Percentiles rank a stretch among this genome's conserved stretches.
Evolutionary conservation across 768 basidiomycete genomes (phyloP).

Genomic region (Dendrothele bispora): DNA sequence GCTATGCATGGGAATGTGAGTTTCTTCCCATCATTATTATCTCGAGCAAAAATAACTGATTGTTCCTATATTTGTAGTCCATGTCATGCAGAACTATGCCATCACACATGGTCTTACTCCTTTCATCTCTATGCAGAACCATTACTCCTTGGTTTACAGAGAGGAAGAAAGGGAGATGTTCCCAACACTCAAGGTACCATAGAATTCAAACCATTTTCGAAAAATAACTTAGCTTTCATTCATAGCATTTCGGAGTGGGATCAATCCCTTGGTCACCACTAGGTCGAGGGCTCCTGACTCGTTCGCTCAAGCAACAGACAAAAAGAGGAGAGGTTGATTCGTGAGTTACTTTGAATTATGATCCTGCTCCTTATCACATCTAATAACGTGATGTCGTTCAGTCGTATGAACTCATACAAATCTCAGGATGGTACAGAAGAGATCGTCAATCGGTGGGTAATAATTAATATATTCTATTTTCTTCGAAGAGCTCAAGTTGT

Average conservation of each 20-base stretch:
- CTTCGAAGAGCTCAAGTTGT: too few species aligned
- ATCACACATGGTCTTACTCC: conserved; percentile 55
- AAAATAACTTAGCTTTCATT: background rate
- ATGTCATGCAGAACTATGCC: conserved; percentile 63
- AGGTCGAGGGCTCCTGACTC: conserved; percentile 49
- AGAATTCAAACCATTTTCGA: too few species aligned
- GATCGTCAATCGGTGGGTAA: conserved; percentile 37
- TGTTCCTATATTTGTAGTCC: conserved; percentile 36
- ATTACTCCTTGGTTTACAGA: conserved; percentile 59
- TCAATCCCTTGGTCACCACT: conserved; percentile 62
- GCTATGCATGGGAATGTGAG: conserved; percentile 34
- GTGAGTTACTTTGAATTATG: conserved; percentile 16
- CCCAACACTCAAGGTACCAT: conserved; percentile 49
- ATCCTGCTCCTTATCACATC: too few species aligned
- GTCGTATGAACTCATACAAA: too few species aligned
- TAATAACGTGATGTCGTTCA: too few species aligned
- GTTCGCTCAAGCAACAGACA: conserved; percentile 38
- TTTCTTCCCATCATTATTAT: too few species aligned
- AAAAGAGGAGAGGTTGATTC: conserved; percentile 36
- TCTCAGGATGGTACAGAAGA: conserved; percentile 19
- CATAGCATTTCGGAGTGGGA: conserved; percentile 51
- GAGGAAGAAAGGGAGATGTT: conserved; percentile 70
- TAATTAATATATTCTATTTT: too few species aligned
- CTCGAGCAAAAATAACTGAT: background rate
- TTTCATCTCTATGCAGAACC: conserved; percentile 74